Evolutionary conservation across 179 eudicot species (phyloP).

Genomic region (Silene coronaria): DNA sequence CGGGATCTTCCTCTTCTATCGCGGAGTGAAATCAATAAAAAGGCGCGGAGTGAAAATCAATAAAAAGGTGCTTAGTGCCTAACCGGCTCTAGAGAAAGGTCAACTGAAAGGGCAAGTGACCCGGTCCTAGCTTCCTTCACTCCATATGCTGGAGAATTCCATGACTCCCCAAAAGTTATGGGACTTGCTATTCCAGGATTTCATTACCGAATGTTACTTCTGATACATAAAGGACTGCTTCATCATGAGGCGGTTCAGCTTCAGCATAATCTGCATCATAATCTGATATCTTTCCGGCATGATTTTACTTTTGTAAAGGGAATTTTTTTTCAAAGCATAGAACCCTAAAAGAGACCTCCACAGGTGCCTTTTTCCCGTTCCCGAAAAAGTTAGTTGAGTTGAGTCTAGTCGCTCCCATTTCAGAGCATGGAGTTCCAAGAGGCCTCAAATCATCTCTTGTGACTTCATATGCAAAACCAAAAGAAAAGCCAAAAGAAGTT

Average conservation of each 20-base stretch:
- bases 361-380: background rate
- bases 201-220: background rate
- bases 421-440: background rate
- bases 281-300: too few relatives aligned
- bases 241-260: background rate
- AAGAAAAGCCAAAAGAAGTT: too few relatives aligned
- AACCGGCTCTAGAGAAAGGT: conserved; percentile 1
- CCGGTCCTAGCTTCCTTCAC: too few relatives aligned
- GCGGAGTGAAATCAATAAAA: too few relatives aligned
- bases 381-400: background rate
- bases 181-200: background rate
- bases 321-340: too few relatives aligned
- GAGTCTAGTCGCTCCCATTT: too few relatives aligned
- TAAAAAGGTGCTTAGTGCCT: too few relatives aligned
- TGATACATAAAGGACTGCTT: background rate
- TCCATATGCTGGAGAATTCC: too few relatives aligned
- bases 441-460: background rate
- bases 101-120: too few relatives aligned
- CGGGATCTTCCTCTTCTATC: background rate
- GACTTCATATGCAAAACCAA: background rate
- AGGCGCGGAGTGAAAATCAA: too few relatives aligned
- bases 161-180: background rate
- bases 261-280: too few relatives aligned
- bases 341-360: background rate
- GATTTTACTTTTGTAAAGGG: too few relatives aligned